These are phyloP conservation scores for Albophoma yamanashiensis DNA, from an alignment of 2,329 filamentous ascomycete genomes.

Conservation along the genomic window DNA sequence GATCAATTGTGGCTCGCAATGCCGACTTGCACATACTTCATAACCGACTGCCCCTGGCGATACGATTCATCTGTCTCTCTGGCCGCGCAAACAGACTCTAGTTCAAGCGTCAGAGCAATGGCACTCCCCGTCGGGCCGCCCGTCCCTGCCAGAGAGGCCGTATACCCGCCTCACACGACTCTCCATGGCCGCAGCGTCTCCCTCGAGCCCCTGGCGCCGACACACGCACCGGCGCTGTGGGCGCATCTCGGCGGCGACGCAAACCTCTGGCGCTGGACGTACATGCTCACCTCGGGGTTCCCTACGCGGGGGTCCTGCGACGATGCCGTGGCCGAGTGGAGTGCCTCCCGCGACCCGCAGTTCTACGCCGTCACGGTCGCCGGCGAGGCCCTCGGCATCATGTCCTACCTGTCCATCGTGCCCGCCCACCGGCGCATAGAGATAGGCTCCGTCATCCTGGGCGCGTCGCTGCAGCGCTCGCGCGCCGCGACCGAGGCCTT, in stretches of 20 bases:
- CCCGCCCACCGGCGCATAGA: constrained; percentile 40
- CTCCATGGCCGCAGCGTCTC: constrained; percentile 20
- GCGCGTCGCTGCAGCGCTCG: constrained; percentile 38
- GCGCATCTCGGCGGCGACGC: constrained; percentile 19
- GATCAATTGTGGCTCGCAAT: background rate
- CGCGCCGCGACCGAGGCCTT: constrained; percentile 45
- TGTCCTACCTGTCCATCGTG: constrained; percentile 35
- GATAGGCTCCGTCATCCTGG: constrained; percentile 45
- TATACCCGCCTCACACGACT: constrained; percentile 4
- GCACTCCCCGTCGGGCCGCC: background rate
- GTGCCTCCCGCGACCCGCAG: constrained; percentile 20
- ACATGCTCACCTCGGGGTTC: constrained; percentile 17
- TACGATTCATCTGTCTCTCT: background rate
- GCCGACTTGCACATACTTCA: background rate
- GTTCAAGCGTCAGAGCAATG: background rate
- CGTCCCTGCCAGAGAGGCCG: background rate
- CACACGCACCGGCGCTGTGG: constrained; percentile 18
- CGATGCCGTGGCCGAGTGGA: constrained; percentile 9
- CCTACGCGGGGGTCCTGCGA: constrained; percentile 9
- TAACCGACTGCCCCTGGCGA: background rate
- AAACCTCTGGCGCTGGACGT: constrained; percentile 22
- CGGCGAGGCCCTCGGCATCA: constrained; percentile 26
- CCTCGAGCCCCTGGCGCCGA: constrained; percentile 14
- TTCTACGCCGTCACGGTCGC: constrained; percentile 30
- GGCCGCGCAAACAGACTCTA: background rate